These are phyloP conservation scores for Physcia stellaris DNA, from an alignment of 495 filamentous ascomycete species.

Conservation along the genomic window DNA sequence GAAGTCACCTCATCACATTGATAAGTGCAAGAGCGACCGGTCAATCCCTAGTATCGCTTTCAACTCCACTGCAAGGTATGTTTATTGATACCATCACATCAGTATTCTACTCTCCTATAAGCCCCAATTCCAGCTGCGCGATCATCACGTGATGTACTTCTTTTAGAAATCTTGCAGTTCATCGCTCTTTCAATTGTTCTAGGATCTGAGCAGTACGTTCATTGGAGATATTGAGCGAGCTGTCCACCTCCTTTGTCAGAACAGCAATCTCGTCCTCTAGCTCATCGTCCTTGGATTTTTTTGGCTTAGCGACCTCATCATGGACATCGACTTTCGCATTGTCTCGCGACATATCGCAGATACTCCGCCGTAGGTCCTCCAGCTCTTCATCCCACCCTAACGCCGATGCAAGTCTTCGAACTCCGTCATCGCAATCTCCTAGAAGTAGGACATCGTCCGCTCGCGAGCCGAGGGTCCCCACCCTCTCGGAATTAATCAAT, in stretches of 20 bases:
- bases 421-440: conserved; percentile 68
- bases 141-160: too few relatives aligned
- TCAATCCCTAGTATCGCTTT: too few relatives aligned
- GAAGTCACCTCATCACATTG: too few relatives aligned
- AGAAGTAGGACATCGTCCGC: conserved; percentile 64
- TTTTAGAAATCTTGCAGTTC: too few relatives aligned
- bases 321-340: conserved; percentile 2
- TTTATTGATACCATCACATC: too few relatives aligned
- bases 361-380: conserved; percentile 50
- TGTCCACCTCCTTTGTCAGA: conserved; percentile 39
- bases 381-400: conserved; percentile 83
- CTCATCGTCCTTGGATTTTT: conserved; percentile 31
- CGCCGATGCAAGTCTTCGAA: conserved; percentile 67
- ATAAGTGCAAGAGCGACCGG: too few relatives aligned
- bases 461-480: conserved; percentile 63
- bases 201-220: conserved; percentile 30
- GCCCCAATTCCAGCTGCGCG: too few relatives aligned
- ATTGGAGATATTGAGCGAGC: conserved; percentile 32
- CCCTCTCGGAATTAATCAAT: conserved; percentile 78
- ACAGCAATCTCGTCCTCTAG: conserved; percentile 39
- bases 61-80: too few relatives aligned
- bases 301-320: neutral
- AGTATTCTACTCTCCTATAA: too few relatives aligned
- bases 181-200: conserved; percentile 18
- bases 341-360: too few relatives aligned